Evolutionary conservation across 1,284 basidiomycete genomes (phyloP).

Genomic region (Paramarasmius palmivorus): DNA sequence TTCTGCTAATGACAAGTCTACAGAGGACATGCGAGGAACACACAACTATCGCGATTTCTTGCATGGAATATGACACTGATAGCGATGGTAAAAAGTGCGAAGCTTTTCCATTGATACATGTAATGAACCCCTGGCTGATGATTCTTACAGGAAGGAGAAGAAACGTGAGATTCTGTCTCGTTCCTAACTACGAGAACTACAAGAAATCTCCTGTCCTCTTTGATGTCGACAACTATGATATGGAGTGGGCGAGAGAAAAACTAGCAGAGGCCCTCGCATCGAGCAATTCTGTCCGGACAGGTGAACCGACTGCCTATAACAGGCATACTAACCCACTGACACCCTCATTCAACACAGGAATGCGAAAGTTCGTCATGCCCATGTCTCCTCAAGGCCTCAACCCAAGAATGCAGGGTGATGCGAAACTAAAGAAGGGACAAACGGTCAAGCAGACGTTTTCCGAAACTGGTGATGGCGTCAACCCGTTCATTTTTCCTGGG

Average conservation of each 20-base stretch:
- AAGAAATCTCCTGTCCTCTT: conserved; percentile 24
- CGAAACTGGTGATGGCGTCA: too few species aligned
- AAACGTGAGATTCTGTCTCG: conserved; percentile 25
- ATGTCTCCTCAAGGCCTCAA: conserved; percentile 13
- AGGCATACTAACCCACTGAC: too few species aligned
- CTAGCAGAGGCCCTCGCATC: conserved; percentile 23
- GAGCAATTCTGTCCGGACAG: not conserved
- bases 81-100: too few species aligned
- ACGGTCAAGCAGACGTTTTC: conserved; percentile 14
- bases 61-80: too few species aligned
- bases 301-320: too few species aligned
- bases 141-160: conserved; percentile 12
- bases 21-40: too few species aligned
- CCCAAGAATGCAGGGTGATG: conserved; percentile 1
- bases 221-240: conserved; percentile 23
- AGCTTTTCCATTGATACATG: too few species aligned
- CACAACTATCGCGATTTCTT: too few species aligned
- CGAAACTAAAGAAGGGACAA: conserved; percentile 20
- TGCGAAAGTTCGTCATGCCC: conserved; percentile 25
- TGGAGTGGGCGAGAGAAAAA: conserved; percentile 17
- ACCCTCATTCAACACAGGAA: conserved; percentile 16
- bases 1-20: not conserved
- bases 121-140: not conserved
- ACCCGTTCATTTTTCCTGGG: too few species aligned
- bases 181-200: conserved; percentile 27